These are phyloP conservation scores for Coccomyxa sp. DNA, from an alignment of 139 green algal species.

Conservation along the genomic window DNA sequence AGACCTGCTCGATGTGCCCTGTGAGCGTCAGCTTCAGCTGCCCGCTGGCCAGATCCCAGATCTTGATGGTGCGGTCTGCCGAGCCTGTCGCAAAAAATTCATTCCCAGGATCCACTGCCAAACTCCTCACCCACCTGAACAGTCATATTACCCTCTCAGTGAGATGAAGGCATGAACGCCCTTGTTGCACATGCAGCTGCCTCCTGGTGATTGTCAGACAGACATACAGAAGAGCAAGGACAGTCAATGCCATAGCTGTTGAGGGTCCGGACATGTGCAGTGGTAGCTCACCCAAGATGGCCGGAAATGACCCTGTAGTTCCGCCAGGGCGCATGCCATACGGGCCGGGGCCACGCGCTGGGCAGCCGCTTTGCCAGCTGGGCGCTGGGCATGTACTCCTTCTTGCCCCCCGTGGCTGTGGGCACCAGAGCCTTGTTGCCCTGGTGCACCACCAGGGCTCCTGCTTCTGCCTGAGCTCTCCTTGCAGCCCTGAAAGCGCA, in stretches of 20 bases:
- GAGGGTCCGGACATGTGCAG: too few species aligned
- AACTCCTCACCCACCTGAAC: slow-evolving; percentile 82
- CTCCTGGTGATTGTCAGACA: too few species aligned
- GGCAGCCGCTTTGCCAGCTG: slow-evolving; percentile 71
- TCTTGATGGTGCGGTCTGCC: slow-evolving; percentile 97
- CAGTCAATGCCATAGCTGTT: too few species aligned
- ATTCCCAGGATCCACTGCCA: slow-evolving; percentile 94
- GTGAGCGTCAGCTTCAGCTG: slow-evolving; percentile 98
- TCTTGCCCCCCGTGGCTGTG: slow-evolving; percentile 40
- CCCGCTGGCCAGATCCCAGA: slow-evolving; percentile 87
- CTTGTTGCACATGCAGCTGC: too few species aligned
- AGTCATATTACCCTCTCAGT: too few species aligned
- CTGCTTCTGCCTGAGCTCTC: slow-evolving; percentile 2
- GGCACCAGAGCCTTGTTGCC: slow-evolving; percentile 29
- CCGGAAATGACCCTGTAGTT: slow-evolving; percentile 94
- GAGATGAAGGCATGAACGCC: too few species aligned
- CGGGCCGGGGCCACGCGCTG: slow-evolving; percentile 87
- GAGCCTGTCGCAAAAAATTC: slow-evolving; percentile 95
- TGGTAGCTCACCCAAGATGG: slow-evolving; percentile 88
- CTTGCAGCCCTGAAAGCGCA: neutral
- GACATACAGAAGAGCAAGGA: neutral
- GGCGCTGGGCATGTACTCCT: slow-evolving; percentile 61
- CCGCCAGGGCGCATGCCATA: slow-evolving; percentile 95
- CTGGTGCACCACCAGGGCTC: slow-evolving; percentile 16
- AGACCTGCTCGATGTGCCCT: slow-evolving; percentile 96